Conservation (phyloP, 176 grass and related monocot species). For the Cenchrus fungigraminus region DNA sequence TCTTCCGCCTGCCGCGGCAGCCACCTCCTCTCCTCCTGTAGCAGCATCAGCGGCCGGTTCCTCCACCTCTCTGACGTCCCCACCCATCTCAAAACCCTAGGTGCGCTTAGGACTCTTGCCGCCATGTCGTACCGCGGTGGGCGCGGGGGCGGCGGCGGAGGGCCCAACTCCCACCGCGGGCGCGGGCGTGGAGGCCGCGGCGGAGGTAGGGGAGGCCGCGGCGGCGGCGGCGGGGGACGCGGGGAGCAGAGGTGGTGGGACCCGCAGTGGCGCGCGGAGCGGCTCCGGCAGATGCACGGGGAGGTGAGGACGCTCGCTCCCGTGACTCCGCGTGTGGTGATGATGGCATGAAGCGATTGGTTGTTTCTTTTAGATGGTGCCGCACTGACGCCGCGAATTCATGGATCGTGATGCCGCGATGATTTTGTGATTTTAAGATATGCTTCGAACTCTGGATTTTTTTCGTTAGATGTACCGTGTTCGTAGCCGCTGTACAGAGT, state of each 20-base stretch:
- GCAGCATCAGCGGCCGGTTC: background rate
- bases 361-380: background rate
- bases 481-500: background rate
- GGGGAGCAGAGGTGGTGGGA: conserved; percentile 95
- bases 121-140: conserved; percentile 74
- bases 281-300: conserved; percentile 76
- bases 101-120: conserved; percentile 17
- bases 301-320: conserved; percentile 47
- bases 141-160: conserved; percentile 57
- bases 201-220: conserved; percentile 43
- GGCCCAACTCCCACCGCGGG: conserved; percentile 62
- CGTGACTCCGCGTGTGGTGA: background rate
- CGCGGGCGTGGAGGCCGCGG: conserved; percentile 35
- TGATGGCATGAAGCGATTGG: background rate
- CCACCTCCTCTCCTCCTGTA: conserved; percentile 3
- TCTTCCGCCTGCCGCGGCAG: conserved; percentile 32
- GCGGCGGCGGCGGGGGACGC: conserved; percentile 52
- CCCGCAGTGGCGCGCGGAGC: conserved; percentile 81
- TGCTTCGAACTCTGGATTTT: background rate
- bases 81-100: conserved; percentile 15
- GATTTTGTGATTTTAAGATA: background rate
- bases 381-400: background rate
- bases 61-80: background rate
- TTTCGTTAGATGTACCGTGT: background rate
- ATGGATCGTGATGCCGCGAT: background rate